Conservation (phyloP, 768 basidiomycete species). For the Boletus barrowsii region DNA sequence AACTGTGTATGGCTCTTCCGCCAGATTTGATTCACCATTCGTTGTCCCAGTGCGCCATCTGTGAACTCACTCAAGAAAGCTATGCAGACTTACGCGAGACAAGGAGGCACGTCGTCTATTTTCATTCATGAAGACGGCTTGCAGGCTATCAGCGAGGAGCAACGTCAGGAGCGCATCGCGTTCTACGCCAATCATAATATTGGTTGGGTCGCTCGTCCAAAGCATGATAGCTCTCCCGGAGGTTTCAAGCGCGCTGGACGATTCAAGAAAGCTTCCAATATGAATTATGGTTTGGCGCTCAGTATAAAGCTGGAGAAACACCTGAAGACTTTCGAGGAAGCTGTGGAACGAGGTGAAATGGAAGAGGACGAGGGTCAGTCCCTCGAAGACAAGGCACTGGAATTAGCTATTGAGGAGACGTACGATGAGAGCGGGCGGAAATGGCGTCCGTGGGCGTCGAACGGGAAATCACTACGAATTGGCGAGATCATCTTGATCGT, state of each 20-base stretch:
- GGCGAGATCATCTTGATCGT: conserved; percentile 82
- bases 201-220: conserved; percentile 59
- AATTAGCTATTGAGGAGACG: conserved; percentile 71
- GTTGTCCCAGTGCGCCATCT: conserved; percentile 55
- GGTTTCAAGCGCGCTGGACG: conserved; percentile 54
- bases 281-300: conserved; percentile 70
- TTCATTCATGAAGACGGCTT: conserved; percentile 63
- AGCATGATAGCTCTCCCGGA: conserved; percentile 32
- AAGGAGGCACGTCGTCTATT: conserved; percentile 57
- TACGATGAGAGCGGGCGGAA: conserved; percentile 54
- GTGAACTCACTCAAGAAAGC: conserved; percentile 67
- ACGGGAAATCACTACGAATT: conserved; percentile 70
- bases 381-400: conserved; percentile 69
- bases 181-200: conserved; percentile 59
- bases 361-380: conserved; percentile 34
- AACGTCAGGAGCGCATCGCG: conserved; percentile 44
- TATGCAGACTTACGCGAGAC: conserved; percentile 64
- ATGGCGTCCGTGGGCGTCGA: conserved; percentile 76
- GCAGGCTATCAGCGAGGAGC: conserved; percentile 45
- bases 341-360: conserved; percentile 40
- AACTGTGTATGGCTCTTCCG: not conserved
- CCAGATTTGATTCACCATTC: not conserved
- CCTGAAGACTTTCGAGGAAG: conserved; percentile 44
- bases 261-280: conserved; percentile 93
- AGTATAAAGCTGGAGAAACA: conserved; percentile 36